These are phyloP conservation scores for Zostera marina DNA, from an alignment of 116 monocot species.

Conservation along the genomic window DNA sequence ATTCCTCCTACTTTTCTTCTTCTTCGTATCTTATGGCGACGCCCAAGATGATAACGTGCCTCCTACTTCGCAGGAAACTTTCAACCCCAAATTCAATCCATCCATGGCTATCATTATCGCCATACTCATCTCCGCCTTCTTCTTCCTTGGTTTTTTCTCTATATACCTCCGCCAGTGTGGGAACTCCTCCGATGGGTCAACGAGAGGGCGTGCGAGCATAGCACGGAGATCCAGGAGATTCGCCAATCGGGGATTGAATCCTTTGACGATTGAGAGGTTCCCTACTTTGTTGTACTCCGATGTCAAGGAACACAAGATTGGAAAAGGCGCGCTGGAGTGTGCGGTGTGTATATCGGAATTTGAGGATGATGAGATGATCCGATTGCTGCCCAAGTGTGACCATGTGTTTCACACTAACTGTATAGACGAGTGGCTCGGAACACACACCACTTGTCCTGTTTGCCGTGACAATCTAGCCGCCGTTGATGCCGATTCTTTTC, in stretches of 20 bases:
- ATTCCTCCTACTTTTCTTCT: background rate
- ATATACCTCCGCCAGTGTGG: slow-evolving; percentile 21
- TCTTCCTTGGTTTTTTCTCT: slow-evolving; percentile 39
- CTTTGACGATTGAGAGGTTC: slow-evolving; percentile 27
- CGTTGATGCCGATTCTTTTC: slow-evolving; percentile 3
- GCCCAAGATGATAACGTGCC: background rate
- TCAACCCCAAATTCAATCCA: slow-evolving; percentile 8
- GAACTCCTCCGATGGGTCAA: background rate
- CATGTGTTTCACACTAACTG: slow-evolving; percentile 83
- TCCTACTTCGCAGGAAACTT: background rate
- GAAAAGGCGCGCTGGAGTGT: slow-evolving; percentile 66
- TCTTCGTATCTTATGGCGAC: background rate
- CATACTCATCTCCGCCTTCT: slow-evolving; percentile 18
- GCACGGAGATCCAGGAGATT: slow-evolving; percentile 1
- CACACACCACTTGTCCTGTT: slow-evolving; percentile 78
- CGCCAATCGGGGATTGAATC: slow-evolving; percentile 32
- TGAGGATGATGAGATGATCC: slow-evolving; percentile 60
- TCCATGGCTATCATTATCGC: slow-evolving; percentile 19
- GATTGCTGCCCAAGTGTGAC: slow-evolving; percentile 55
- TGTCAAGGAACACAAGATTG: slow-evolving; percentile 60
- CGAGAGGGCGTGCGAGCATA: background rate
- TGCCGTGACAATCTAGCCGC: slow-evolving; percentile 37
- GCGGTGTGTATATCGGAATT: slow-evolving; percentile 75
- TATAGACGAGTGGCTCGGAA: slow-evolving; percentile 65
- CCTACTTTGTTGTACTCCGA: slow-evolving; percentile 74